phyloP scores from a whole-genome alignment of 768 basidiomycete species.

The Podaxis rugospora region DNA sequence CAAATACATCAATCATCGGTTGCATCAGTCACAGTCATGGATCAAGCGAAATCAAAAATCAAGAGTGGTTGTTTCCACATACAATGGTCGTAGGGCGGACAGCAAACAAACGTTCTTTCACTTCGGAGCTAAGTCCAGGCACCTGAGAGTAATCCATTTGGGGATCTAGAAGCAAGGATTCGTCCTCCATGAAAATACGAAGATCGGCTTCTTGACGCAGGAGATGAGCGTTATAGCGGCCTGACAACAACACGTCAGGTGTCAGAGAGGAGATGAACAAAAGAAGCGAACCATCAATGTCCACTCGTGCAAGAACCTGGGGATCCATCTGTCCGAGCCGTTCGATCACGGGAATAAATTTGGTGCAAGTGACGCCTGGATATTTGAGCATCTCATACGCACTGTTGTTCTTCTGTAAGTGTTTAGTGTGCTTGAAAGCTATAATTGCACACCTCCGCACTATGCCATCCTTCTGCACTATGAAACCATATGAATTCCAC shows the following conservation, averaged over 20 bases:
- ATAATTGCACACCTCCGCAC: conserved; percentile 30
- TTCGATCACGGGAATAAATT: conserved; percentile 42
- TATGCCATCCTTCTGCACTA: conserved; percentile 42
- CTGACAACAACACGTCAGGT: conserved; percentile 28
- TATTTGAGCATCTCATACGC: conserved; percentile 71
- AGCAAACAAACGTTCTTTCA: conserved; percentile 55
- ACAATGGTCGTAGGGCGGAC: conserved; percentile 66
- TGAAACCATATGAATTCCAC: conserved; percentile 29
- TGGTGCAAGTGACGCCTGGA: conserved; percentile 41
- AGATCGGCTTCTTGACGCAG: conserved; percentile 74
- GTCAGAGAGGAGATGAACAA: background rate
- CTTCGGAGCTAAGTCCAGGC: conserved; percentile 70
- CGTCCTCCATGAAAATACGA: conserved; percentile 69
- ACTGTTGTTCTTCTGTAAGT: conserved; percentile 32
- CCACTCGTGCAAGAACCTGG: conserved; percentile 52
- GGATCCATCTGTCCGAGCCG: conserved; percentile 47
- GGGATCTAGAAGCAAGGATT: conserved; percentile 64
- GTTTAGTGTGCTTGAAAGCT: background rate
- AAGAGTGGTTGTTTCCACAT: conserved; percentile 26
- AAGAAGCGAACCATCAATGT: conserved; percentile 60
- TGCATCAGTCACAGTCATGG: background rate
- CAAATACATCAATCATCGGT: background rate
- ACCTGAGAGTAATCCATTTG: conserved; percentile 66
- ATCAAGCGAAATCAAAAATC: too few relatives aligned
- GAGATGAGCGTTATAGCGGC: conserved; percentile 59